Evolutionary conservation across 306 rosid genomes (phyloP).

Genomic region (Rosa chinensis): DNA sequence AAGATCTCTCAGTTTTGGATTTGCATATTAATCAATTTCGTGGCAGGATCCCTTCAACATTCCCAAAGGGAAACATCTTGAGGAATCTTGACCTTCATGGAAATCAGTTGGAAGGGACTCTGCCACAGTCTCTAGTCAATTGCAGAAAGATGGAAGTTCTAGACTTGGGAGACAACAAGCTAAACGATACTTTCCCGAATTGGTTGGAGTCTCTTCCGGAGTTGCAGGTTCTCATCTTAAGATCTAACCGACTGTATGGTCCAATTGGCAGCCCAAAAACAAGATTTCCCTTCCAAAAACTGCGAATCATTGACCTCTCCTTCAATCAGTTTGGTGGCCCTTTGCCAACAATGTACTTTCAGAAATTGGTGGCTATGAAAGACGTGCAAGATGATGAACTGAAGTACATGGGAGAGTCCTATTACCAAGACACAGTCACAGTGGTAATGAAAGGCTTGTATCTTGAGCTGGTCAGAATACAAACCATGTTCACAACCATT

Average conservation of each 20-base stretch:
- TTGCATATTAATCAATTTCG: background rate
- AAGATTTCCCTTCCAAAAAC: background rate
- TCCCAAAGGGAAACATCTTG: background rate
- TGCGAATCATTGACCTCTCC: background rate
- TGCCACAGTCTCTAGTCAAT: background rate
- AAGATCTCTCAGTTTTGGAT: background rate
- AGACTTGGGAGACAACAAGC: background rate
- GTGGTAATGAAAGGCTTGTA: background rate
- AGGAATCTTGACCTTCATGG: background rate
- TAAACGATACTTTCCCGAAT: background rate
- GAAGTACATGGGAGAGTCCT: background rate
- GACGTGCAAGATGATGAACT: too few relatives aligned
- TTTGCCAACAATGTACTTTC: background rate
- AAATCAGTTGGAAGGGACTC: background rate
- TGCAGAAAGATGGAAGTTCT: background rate
- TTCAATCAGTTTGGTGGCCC: background rate
- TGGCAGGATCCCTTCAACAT: background rate
- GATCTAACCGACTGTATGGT: background rate
- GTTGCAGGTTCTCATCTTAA: background rate
- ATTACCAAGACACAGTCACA: background rate
- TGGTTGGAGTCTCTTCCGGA: background rate
- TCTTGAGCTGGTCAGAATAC: background rate
- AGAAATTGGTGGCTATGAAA: conserved; percentile 1
- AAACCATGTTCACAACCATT: background rate
- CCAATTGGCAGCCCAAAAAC: background rate